A percentile compares a stretch with the other conserved stretches of the same genome.
These are phyloP conservation scores for Penicillium flavigenum DNA, from an alignment of 495 filamentous ascomycete genomes.

Conservation along the genomic window DNA sequence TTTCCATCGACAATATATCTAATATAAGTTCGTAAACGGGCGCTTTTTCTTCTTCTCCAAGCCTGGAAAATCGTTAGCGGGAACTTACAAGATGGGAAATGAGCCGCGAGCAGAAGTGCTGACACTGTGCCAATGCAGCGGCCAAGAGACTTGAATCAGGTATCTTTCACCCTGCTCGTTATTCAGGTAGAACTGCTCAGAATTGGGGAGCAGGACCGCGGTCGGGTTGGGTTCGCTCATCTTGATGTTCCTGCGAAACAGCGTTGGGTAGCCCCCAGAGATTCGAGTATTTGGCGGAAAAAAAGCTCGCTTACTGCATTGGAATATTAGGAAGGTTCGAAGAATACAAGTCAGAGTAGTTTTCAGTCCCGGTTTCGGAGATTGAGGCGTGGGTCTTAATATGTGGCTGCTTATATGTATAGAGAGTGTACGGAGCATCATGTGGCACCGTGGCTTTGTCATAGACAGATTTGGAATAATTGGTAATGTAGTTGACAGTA, in stretches of 20 bases:
- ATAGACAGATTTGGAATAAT: background rate
- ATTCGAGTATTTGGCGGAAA: background rate
- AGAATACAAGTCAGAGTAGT: no score
- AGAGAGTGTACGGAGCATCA: background rate
- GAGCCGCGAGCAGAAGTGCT: no score
- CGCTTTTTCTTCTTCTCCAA: background rate
- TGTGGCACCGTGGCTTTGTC: background rate
- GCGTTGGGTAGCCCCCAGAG: background rate
- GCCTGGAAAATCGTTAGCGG: background rate
- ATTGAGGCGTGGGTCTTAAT: no score
- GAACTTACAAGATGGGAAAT: no score
- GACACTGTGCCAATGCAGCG: no score
- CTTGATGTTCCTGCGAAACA: background rate
- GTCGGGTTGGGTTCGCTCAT: constrained; percentile 10
- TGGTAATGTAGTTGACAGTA: no score
- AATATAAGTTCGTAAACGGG: no score
- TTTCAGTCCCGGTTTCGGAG: no score
- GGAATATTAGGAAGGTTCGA: no score
- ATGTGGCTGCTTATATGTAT: background rate
- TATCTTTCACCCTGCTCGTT: no score
- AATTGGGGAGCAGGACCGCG: constrained; percentile 25
- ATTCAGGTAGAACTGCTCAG: constrained; percentile 28
- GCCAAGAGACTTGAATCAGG: no score
- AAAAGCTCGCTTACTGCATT: background rate
- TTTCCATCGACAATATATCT: constrained; percentile 34